Conservation (phyloP, 148 eudicot species). For the Amaranthus palmeri region DNA sequence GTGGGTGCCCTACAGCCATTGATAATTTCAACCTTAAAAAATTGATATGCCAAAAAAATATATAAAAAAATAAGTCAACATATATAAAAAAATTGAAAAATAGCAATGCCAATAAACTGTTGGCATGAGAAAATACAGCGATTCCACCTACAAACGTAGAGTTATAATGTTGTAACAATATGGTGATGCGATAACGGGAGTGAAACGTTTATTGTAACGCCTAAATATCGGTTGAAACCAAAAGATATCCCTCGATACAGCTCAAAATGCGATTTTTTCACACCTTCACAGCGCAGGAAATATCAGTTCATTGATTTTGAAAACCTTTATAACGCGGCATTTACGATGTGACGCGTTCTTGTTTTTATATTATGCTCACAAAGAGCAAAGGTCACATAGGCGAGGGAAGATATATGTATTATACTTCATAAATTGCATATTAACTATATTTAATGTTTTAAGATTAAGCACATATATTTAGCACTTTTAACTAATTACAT, state of each 20-base stretch:
- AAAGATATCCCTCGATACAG: too few species aligned
- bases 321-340: too few species aligned
- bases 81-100: background rate
- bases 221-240: too few species aligned
- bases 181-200: too few species aligned
- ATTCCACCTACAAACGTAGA: background rate
- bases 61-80: background rate
- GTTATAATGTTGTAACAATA: too few species aligned
- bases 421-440: background rate
- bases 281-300: too few species aligned
- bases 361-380: too few species aligned
- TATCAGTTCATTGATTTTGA: too few species aligned
- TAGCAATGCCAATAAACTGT: background rate
- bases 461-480: background rate
- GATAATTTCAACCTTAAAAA: too few species aligned
- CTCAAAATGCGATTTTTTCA: too few species aligned
- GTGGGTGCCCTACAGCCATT: constrained; percentile 38
- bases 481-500: background rate
- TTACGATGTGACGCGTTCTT: too few species aligned
- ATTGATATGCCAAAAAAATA: background rate
- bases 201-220: too few species aligned
- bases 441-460: background rate
- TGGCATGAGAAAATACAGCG: constrained; percentile 4
- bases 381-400: background rate
- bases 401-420: background rate